Base-by-base conservation (phyloP, 1,284 basidiomycete genomes). In the Rhodotorula mucilaginosa region DNA sequence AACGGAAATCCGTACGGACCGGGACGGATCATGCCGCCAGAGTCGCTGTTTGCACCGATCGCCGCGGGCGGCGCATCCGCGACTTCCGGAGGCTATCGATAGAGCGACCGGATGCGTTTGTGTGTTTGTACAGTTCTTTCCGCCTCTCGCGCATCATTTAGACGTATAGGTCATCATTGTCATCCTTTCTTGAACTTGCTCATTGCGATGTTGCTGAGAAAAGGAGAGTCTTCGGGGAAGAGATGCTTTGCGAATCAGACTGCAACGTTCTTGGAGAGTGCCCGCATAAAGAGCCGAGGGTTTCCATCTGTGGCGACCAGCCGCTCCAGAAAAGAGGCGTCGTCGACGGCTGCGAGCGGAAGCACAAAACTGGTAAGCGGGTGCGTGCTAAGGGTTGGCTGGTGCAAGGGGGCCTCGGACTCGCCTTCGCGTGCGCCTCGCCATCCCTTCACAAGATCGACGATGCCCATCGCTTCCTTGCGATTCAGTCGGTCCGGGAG, bases 401-500 rank as follows among this genome's bases (percentile, higher is more conserved):
- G n/a, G 13, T 31, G 12, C 16, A 8, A 56, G 13, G 26, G 19
- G 31, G 29, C 61, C 26, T 61, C 29, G n/a, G 29, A 78, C 79
- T 75, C 70, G 79, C 79, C 62, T 46, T 79, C 78, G n/a, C 76
- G 76, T 23, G 69, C 57, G 72, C 79, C 79, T 34, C 81, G 78
- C 76, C 80, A 82, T 59, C 76, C 78, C 19, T 77, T 74, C 69
- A 78, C 80, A 54, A 83, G 68, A 66, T 81, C 73, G 67, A 82
- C 82, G 66, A 83, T 71, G 12, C 81, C 82, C 4, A 69, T 73
- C 5, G 82, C 82, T 74, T 84, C 83, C 57, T 74, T 58, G 47
- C 77, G 44, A 18, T 64, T 76, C 77, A 83, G 76, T 29, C 79
- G 78, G 18, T 75, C 75, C 23, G 80, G 79, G 0, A 84, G 77